Conservation (phyloP, 1,139 yeast genomes). For the Taiozyma sp. region DNA sequence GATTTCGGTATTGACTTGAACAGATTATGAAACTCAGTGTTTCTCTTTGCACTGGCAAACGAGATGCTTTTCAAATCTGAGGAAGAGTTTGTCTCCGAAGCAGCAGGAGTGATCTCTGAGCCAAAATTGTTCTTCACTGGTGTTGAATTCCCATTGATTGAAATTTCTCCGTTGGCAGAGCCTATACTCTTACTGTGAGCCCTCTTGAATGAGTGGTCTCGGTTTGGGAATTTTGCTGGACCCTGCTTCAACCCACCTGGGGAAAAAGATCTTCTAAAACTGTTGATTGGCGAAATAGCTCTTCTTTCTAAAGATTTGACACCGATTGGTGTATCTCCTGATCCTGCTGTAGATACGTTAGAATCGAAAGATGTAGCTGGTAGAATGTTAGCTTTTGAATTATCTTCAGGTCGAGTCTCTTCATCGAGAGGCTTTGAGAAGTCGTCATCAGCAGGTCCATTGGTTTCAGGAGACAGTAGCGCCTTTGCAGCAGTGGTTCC, state of each 20-base stretch:
- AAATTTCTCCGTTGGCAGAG: not conserved
- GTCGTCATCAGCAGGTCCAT: not conserved
- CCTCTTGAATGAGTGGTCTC: not conserved
- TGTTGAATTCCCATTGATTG: slow-evolving; percentile 1
- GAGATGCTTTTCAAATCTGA: slow-evolving; percentile 25
- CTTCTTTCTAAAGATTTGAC: too few species aligned
- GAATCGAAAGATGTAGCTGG: not conserved
- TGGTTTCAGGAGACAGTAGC: not conserved
- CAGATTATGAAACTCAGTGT: slow-evolving; percentile 56
- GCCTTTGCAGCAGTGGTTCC: too few species aligned
- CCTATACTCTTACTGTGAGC: not conserved
- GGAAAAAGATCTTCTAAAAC: not conserved
- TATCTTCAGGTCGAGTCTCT: not conserved
- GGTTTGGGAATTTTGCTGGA: not conserved
- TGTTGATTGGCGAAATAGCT: not conserved
- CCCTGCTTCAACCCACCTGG: not conserved
- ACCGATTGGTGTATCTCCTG: not conserved
- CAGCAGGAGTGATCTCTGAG: slow-evolving; percentile 4
- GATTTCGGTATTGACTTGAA: slow-evolving; percentile 50
- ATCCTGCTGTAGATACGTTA: not conserved
- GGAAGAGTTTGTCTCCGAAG: not conserved
- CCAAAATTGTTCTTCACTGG: slow-evolving; percentile 3
- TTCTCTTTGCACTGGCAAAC: slow-evolving; percentile 40
- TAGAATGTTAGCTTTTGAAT: not conserved
- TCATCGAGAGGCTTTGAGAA: not conserved